Evolutionary conservation across 352 stramenopile genomes (phyloP).

Genomic region (Globisporangium emineosum): DNA sequence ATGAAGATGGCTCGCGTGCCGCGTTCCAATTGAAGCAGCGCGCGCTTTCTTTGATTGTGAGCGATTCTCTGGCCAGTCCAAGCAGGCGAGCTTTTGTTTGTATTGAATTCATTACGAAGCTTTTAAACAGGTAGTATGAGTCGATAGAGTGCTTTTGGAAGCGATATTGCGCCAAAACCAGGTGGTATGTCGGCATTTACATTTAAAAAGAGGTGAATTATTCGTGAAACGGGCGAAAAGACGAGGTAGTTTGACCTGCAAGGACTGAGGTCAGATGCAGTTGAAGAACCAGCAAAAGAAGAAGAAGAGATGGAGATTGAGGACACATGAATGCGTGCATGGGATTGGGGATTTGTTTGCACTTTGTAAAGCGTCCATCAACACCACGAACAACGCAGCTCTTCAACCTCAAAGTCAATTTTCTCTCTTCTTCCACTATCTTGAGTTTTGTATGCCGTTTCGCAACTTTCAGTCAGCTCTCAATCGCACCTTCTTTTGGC

Average conservation of each 20-base stretch:
- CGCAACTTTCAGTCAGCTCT: background rate
- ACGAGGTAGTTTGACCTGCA: background rate
- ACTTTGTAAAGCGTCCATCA: background rate
- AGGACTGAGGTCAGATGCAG: background rate
- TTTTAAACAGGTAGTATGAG: background rate
- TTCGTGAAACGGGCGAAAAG: background rate
- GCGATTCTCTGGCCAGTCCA: background rate
- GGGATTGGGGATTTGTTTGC: background rate
- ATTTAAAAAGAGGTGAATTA: background rate
- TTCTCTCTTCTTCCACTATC: background rate
- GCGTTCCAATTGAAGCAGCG: conserved; percentile 10
- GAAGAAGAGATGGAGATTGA: background rate
- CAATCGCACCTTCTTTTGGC: background rate
- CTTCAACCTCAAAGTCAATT: background rate
- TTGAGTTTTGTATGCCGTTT: conserved; percentile 5
- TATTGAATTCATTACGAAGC: background rate
- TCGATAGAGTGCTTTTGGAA: background rate
- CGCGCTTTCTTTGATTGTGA: conserved; percentile 3
- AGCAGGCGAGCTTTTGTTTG: background rate
- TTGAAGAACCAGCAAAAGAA: background rate
- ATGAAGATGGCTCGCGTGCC: background rate
- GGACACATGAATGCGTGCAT: conserved; percentile 1
- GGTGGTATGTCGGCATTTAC: background rate
- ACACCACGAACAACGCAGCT: background rate
- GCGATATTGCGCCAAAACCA: background rate